Evolutionary conservation across 2,329 filamentous ascomycete genomes (phyloP), one percentile per base, ranked within the genome.

Genomic region (Triangularia verruculosa): DNA sequence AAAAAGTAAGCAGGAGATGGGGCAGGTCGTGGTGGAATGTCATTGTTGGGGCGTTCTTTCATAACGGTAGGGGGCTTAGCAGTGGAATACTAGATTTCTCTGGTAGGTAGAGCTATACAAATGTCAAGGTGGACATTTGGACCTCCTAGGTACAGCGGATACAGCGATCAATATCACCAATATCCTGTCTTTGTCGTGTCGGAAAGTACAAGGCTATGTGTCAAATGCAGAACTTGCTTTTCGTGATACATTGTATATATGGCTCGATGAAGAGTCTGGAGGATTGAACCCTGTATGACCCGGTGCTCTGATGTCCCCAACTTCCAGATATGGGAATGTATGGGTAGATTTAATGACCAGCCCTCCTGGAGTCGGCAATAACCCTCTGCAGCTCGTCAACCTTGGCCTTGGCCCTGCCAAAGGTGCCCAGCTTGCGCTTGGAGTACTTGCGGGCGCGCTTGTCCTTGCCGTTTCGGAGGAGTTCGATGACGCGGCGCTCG

Each of bases 391-490:
- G 92, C 86, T 98, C 94, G 80, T 99, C 95, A 74, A 99, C 95
- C 94, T 99, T 99, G 80, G 87, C 89, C 94, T 99, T 99, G 78
- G 94, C 94, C 82, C 95, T 94, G 78, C 92, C 91, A 83, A 98
- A 98, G 75, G 95, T 98, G 80, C 95, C 95, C 86, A 99, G 93
- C 90, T 94, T 89, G 91, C 96, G 97, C 93, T 98, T 98, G 77
- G 94, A 94, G 78, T 97, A 91, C 90, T 97, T 97, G 75, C 94
- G 89, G 77, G 94, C 94, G 83, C 94, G 92, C 92, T 98, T 98
- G 84, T 99, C 95, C 86, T 96, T 96, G 86, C 87, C 90, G 91
- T 99, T 99, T 77, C 95, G 92, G 83, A 99, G 90, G 79, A 99
- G 86, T 88, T 99, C 95, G 79, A 99, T 96, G 75, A 99, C 92